Base-by-base conservation (phyloP, 2,329 filamentous ascomycete genomes). In the Lecanosticta acicola region DNA sequence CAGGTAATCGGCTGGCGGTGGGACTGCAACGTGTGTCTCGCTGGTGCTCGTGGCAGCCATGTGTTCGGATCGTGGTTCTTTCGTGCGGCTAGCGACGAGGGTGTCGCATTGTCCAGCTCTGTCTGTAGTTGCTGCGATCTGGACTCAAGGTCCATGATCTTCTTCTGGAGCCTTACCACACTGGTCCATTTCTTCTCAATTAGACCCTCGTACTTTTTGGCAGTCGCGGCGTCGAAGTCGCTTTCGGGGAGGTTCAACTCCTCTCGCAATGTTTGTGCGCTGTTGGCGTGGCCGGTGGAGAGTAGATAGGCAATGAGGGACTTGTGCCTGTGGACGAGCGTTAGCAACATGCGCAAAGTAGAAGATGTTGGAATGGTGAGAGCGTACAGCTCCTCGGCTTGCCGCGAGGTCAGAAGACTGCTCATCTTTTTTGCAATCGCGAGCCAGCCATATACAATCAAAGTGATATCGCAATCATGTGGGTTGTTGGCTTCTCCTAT, bases 171-270 rank as follows among this genome's bases (percentile, higher is more conserved):
- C 51, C 91, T 79, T 60, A 96, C 89, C 20, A 97, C 85, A 60
- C 88, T 93, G 16, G 91, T 97, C 91, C 91, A 97, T 74, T 97
- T 97, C 79, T 95, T 96, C 76, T 97, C 91, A 56, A 97, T 71
- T 20, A 97, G 70, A 1, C 87, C 86, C 69, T 95, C 89, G 71
- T 96, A 97, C 71, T 94, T 95, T 74, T 95, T 95, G 42, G 84
- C 78, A 16, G 87, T 95, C 14, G 79, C 78, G 51, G 85, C 76
- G 64, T 95, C 88, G 60, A 94, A 90, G 39, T 71, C 75, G 39
- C 43, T 52, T 55, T 85, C 80, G 41, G 81, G 78, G 3, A 95
- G 77, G 45, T 77, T 76, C n/a, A 87, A 71, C 67, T 96, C 90
- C 61, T 85, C 77, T 51, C 88, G 81, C 49, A 96, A 73, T 18